A percentile compares a stretch with the other conserved stretches of the same genome.
phyloP scores from a whole-genome alignment of 2,329 filamentous ascomycete genomes.

The Drechslerella coelobrocha region DNA sequence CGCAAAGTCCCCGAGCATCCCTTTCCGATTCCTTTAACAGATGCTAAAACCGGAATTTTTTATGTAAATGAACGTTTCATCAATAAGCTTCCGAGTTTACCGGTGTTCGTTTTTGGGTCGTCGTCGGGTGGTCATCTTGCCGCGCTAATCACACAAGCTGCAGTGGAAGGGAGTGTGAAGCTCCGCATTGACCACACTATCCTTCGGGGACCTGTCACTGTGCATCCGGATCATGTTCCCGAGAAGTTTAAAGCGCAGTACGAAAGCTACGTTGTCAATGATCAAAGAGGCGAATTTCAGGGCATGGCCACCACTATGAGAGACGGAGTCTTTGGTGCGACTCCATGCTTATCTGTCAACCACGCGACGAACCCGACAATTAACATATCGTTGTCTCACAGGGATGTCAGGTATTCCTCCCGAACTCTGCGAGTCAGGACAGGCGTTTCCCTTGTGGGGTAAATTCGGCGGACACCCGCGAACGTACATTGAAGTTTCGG shows the following conservation, averaged over 20 bases:
- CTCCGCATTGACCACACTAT: conserved; percentile 34
- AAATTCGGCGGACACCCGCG: conserved; percentile 55
- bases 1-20: conserved; percentile 50
- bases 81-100: conserved; percentile 36
- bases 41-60: conserved; percentile 40
- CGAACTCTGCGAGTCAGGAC: conserved; percentile 32
- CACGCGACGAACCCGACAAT: conserved; percentile 28
- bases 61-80: conserved; percentile 30
- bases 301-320: conserved; percentile 47
- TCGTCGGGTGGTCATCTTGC: conserved; percentile 48
- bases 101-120: conserved; percentile 43
- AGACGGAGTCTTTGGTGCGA: conserved; percentile 44
- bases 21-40: conserved; percentile 44
- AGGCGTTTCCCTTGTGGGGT: conserved; percentile 47
- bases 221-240: conserved; percentile 49
- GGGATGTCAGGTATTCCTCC: conserved; percentile 35
- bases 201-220: conserved; percentile 40
- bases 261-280: conserved; percentile 32
- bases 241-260: conserved; percentile 32
- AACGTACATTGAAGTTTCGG: conserved; percentile 63
- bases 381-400: conserved; percentile 25
- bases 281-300: conserved; percentile 35
- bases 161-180: conserved; percentile 24
- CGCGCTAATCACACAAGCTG: conserved; percentile 33
- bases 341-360: conserved; percentile 28